phyloP scores from a whole-genome alignment of 2,329 filamentous ascomycete species.

The Teratosphaeria gauchensis region DNA sequence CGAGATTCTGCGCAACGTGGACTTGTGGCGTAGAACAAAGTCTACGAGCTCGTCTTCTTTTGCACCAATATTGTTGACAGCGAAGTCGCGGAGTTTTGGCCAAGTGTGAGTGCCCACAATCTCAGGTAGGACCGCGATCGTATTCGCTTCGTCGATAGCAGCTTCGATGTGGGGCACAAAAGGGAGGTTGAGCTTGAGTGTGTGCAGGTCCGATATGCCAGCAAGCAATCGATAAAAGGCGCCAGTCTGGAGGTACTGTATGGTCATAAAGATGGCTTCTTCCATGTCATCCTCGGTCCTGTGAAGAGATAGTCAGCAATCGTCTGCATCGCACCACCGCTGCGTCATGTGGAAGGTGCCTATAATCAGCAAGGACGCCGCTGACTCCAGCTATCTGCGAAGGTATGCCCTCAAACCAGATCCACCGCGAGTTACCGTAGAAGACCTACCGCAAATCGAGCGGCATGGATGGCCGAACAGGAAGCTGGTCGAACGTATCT shows the following conservation, averaged over 20 bases:
- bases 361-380: neutral
- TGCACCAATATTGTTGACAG: neutral
- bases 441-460: too few species aligned
- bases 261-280: neutral
- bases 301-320: neutral
- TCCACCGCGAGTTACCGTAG: too few species aligned
- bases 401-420: too few species aligned
- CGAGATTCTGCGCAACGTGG: neutral
- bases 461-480: neutral
- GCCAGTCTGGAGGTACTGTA: neutral
- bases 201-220: neutral
- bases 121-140: neutral
- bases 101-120: neutral
- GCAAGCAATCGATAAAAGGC: neutral
- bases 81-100: neutral
- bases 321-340: neutral
- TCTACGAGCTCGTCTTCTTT: neutral
- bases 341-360: neutral
- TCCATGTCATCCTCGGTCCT: neutral
- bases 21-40: neutral
- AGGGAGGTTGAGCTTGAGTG: neutral
- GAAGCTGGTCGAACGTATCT: neutral
- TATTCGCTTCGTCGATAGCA: neutral
- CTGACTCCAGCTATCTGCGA: too few species aligned
- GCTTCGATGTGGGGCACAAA: neutral